phyloP scores from a whole-genome alignment of 768 basidiomycete species.

The Lenzites betulinus region DNA sequence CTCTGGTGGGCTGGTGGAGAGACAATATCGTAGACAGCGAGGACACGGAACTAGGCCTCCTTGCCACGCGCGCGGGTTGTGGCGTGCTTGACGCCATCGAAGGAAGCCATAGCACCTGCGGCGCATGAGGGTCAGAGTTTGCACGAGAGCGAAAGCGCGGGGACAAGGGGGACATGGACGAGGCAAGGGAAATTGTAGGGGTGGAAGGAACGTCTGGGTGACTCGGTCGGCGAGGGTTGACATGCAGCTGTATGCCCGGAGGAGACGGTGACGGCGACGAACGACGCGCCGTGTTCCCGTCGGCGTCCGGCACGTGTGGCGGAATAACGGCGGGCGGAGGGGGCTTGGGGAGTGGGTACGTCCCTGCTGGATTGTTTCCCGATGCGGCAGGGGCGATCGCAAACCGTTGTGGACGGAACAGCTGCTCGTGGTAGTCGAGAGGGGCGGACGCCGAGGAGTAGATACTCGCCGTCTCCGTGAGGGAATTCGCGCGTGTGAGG shows the following conservation, averaged over 20 bases:
- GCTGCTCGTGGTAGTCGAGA: conserved; percentile 25
- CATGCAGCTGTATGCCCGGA: not conserved
- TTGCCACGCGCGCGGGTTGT: not conserved
- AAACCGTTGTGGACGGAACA: conserved; percentile 24
- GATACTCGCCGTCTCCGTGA: conserved; percentile 33
- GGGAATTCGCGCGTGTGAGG: conserved; percentile 15
- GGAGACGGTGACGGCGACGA: not conserved
- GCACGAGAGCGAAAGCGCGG: not conserved
- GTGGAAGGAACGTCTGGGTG: conserved; percentile 5
- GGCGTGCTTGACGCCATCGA: not conserved
- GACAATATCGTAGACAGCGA: conserved; percentile 9
- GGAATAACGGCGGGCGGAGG: conserved; percentile 7
- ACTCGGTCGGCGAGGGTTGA: not conserved
- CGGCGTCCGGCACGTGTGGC: too few species aligned
- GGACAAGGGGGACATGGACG: not conserved
- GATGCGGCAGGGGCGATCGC: conserved; percentile 25
- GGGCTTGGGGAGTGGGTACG: conserved; percentile 2
- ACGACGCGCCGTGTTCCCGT: not conserved
- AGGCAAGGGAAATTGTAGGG: not conserved
- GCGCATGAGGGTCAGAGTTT: conserved; percentile 5
- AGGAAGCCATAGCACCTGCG: conserved; percentile 13
- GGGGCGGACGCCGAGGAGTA: conserved; percentile 42
- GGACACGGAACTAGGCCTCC: conserved; percentile 2
- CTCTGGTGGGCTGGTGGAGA: conserved; percentile 1
- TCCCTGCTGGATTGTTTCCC: conserved; percentile 23